Evolutionary conservation across 176 grass and related monocot genomes (phyloP).

Genomic region (Otatea glauca): DNA sequence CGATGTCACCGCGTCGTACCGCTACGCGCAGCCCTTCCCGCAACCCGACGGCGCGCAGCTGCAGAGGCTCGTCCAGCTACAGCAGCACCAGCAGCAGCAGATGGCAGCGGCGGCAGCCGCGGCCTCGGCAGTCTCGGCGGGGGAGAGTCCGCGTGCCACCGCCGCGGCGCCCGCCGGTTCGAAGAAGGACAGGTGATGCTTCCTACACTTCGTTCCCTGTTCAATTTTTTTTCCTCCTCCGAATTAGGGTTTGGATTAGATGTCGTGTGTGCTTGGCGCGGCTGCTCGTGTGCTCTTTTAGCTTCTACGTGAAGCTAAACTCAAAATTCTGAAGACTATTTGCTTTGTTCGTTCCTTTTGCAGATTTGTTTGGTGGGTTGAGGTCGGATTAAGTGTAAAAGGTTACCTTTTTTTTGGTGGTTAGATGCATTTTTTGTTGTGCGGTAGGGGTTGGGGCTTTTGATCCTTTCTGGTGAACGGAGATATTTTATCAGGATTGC

Average conservation of each 20-base stretch:
- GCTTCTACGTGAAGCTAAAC: slow-evolving; percentile 44
- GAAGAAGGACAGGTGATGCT: slow-evolving; percentile 55
- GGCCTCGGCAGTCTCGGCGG: slow-evolving; percentile 25
- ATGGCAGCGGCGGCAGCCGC: slow-evolving; percentile 5
- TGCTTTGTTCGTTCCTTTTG: slow-evolving; percentile 13
- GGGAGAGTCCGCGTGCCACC: slow-evolving; percentile 49
- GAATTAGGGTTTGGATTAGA: slow-evolving; percentile 47
- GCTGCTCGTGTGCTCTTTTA: slow-evolving; percentile 26
- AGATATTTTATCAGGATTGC: slow-evolving; percentile 31
- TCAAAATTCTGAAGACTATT: not conserved
- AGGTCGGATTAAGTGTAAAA: slow-evolving; percentile 23
- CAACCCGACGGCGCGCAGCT: slow-evolving; percentile 48
- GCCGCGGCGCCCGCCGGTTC: slow-evolving; percentile 25
- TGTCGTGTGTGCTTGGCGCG: not conserved
- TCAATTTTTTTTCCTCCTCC: not conserved
- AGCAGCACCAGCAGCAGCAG: slow-evolving; percentile 44
- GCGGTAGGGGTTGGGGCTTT: not conserved
- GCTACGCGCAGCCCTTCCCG: slow-evolving; percentile 40
- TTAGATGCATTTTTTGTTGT: not conserved
- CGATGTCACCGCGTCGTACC: slow-evolving; percentile 18
- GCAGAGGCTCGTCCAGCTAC: slow-evolving; percentile 59
- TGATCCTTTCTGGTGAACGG: slow-evolving; percentile 38
- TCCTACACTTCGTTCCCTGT: not conserved
- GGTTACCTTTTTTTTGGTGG: slow-evolving; percentile 25
- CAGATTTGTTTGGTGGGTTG: slow-evolving; percentile 37